These are phyloP conservation scores for Vaccinium macrocarpon DNA, from an alignment of 148 eudicot genomes.

Conservation along the genomic window DNA sequence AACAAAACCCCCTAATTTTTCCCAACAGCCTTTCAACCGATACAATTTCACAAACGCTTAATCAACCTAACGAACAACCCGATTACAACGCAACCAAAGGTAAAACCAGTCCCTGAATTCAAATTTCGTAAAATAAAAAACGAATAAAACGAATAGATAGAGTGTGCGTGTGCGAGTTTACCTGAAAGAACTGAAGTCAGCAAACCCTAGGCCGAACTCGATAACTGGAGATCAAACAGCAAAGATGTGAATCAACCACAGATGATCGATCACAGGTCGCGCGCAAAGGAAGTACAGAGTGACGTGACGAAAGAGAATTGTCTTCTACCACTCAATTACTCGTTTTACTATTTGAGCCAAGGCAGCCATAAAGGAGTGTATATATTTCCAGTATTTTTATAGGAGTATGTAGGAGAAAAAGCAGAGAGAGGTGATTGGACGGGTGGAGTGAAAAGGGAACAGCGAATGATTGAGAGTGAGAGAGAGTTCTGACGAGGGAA, in stretches of 20 bases:
- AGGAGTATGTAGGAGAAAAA: not conserved
- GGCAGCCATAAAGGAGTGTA: not conserved
- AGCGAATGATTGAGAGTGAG: constrained; percentile 16
- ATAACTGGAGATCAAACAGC: not conserved
- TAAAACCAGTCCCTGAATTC: not conserved
- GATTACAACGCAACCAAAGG: not conserved
- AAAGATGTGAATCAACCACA: not conserved
- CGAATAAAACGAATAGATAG: not conserved
- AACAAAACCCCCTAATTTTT: not conserved
- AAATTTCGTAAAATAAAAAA: not conserved
- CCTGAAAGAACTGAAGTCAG: constrained; percentile 10
- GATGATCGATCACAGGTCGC: not conserved
- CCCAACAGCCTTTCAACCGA: not conserved
- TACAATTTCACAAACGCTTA: not conserved
- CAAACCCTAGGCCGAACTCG: constrained; percentile 18
- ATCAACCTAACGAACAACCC: not conserved
- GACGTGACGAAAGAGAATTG: not conserved
- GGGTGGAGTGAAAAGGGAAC: not conserved
- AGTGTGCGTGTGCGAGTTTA: not conserved
- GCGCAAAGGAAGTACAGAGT: not conserved
- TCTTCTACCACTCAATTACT: constrained; percentile 17
- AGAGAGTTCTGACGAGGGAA: not conserved
- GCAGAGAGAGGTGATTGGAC: constrained; percentile 8
- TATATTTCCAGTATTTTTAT: not conserved
- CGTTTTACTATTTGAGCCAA: not conserved